Evolutionary conservation across 2,329 filamentous ascomycete genomes (phyloP).

Genomic region (Biscogniauxia sp.): DNA sequence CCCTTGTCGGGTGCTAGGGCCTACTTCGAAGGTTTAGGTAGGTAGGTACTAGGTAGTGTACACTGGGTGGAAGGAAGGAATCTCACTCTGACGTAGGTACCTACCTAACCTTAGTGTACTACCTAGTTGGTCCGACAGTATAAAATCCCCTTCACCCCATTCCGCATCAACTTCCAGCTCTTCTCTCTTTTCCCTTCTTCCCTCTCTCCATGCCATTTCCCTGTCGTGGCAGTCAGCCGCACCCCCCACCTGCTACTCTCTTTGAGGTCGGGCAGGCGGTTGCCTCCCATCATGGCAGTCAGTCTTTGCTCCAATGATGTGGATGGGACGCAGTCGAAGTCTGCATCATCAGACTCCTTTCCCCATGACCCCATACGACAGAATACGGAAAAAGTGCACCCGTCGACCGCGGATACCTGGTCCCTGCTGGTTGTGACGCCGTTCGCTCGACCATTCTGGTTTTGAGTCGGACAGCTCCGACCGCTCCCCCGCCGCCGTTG

Average conservation of each 20-base stretch:
- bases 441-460: neutral
- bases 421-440: neutral
- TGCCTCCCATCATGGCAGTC: constrained; percentile 24
- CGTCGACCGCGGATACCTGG: neutral
- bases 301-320: constrained; percentile 11
- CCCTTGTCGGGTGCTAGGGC: neutral
- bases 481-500: neutral
- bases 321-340: constrained; percentile 10
- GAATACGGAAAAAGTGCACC: neutral
- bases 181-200: neutral
- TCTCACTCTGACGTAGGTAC: constrained; percentile 9
- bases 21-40: neutral
- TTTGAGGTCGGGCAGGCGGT: constrained; percentile 28
- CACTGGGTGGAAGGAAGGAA: neutral
- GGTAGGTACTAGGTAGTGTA: constrained; percentile 4
- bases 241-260: constrained; percentile 23
- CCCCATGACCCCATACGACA: constrained; percentile 9
- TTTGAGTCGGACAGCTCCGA: neutral
- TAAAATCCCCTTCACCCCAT: constrained; percentile 6
- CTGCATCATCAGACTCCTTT: constrained; percentile 9
- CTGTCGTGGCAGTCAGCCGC: constrained; percentile 24
- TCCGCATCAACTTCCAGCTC: too few relatives aligned
- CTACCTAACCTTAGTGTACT: too few relatives aligned
- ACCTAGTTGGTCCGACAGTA: constrained; percentile 5
- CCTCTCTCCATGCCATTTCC: constrained; percentile 15